Base-by-base conservation (phyloP, 179 eudicot species). In the Spinacia oleracea region DNA sequence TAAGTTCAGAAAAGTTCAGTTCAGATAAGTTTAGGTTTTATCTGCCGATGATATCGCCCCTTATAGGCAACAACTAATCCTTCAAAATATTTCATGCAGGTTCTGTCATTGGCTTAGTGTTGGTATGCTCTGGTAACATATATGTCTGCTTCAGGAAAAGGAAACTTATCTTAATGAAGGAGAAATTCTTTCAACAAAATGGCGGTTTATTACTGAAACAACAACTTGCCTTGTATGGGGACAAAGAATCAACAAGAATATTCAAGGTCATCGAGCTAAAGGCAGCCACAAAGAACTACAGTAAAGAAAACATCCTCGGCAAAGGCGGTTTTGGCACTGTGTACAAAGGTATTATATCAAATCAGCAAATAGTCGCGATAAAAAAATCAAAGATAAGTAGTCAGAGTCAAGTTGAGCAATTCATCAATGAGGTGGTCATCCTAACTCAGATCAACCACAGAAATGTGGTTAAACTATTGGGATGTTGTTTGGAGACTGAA, bases 271-370 rank as follows among this genome's bases (percentile, higher is more conserved):
- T 56, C n/a, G 1, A 10, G 62, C 6, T 21, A 1, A 56, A 10
- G 1, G 9, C 29, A 56, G 29, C 9, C 62, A 21, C 25, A 5
- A n/a, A 56, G 2, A n/a, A 56, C 9, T 51, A 16, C 20, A 51
- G n/a, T n/a, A n/a, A n/a, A n/a, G n/a, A n/a, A n/a, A n/a, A n/a
- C n/a, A n/a, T n/a, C n/a, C n/a, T n/a, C 5, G 86, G 88, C 18
- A 77, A 72, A 70, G 88, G 88, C 16, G 87, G 88, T 1, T 81
- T 23, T 73, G 81, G 80, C n/a, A 81, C 80, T 0, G 79, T 74
- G 14, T 84, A 42, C 80, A 77, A 69, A 82, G 81, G n/a, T n/a
- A n/a, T 8, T 1, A 42, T 72, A 50, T 18, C 82, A 9, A 56
- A 79, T 23, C 25, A 64, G 6, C 73, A 14, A 29, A 35, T 79